Percentiles rank a stretch among this genome's conserved stretches.
phyloP scores from a whole-genome alignment of 192 early-diverging fungal genomes.

The Globomyces pollinis-pini region DNA sequence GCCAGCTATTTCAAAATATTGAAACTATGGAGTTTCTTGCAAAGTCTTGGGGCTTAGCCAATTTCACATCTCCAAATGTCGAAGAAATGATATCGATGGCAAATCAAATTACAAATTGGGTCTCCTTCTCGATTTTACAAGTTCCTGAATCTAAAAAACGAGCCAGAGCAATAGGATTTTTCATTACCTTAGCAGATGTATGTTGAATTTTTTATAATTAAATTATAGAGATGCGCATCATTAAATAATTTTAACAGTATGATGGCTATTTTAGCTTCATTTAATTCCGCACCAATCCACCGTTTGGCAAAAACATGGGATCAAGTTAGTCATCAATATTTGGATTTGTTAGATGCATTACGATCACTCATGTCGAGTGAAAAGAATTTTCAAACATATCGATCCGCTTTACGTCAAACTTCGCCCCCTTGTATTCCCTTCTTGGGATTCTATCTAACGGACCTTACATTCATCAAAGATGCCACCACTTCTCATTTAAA shows the following conservation, averaged over 20 bases:
- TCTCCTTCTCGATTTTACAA: slow-evolving; percentile 69
- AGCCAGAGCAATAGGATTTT: slow-evolving; percentile 33
- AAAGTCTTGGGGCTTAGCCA: slow-evolving; percentile 66
- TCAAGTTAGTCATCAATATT: slow-evolving; percentile 12
- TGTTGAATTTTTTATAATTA: slow-evolving; percentile 1
- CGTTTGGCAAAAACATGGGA: slow-evolving; percentile 91
- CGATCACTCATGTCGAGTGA: slow-evolving; percentile 68
- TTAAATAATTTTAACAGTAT: slow-evolving; percentile 95
- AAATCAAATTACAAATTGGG: slow-evolving; percentile 83
- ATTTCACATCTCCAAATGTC: slow-evolving; percentile 64
- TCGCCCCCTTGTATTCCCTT: slow-evolving; percentile 65
- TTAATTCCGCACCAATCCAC: slow-evolving; percentile 81
- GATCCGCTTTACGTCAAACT: slow-evolving; percentile 69
- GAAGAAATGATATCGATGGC: slow-evolving; percentile 79
- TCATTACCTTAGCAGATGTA: slow-evolving; percentile 46
- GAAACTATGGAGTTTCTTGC: slow-evolving; percentile 83
- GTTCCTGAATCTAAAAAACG: slow-evolving; percentile 52
- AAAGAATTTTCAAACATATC: slow-evolving; percentile 77
- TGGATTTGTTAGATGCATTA: slow-evolving; percentile 40
- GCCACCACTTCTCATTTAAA: slow-evolving; percentile 45
- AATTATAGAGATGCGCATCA: slow-evolving; percentile 55
- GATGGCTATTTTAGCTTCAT: slow-evolving; percentile 81
- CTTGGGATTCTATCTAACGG: slow-evolving; percentile 76
- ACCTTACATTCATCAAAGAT: slow-evolving; percentile 87
- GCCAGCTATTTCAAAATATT: slow-evolving; percentile 70